Conservation (phyloP, 768 basidiomycete genomes). For the Suillus clintonianus region DNA sequence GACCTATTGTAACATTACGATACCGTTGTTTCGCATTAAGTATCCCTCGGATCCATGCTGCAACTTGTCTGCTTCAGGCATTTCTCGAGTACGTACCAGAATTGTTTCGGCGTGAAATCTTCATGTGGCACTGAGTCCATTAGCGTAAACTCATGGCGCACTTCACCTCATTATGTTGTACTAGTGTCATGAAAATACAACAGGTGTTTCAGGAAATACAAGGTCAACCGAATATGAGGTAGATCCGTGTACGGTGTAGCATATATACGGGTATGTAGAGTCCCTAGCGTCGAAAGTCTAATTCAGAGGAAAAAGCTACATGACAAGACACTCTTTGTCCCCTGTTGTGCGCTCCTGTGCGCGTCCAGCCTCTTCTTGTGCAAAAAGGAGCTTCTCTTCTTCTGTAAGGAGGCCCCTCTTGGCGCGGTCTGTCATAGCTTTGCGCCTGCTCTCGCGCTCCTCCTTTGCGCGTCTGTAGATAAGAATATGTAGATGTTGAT, state of each 20-base stretch:
- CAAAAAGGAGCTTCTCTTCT: neutral
- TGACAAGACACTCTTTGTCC: slow-evolving; percentile 13
- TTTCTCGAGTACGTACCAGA: too few species aligned
- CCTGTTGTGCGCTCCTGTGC: neutral
- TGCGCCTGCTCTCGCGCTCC: slow-evolving; percentile 62
- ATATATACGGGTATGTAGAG: neutral
- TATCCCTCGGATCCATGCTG: too few species aligned
- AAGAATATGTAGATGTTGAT: slow-evolving; percentile 14
- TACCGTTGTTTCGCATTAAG: too few species aligned
- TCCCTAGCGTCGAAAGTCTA: neutral
- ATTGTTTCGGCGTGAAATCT: too few species aligned
- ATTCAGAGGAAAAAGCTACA: neutral
- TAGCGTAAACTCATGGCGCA: too few species aligned
- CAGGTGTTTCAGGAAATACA: neutral
- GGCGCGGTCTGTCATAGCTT: slow-evolving; percentile 29
- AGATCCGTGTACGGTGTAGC: neutral
- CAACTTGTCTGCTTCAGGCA: too few species aligned
- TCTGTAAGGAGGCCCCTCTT: slow-evolving; percentile 1
- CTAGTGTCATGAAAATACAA: neutral
- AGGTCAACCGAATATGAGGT: neutral
- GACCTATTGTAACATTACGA: too few species aligned
- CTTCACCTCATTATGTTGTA: neutral
- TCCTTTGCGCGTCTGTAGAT: slow-evolving; percentile 65
- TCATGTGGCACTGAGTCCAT: too few species aligned
- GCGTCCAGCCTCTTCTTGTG: neutral